Evolutionary conservation across 805 yeast genomes (phyloP), one percentile per base, ranked within the genome.

Genomic region (Candida bentonensis): DNA sequence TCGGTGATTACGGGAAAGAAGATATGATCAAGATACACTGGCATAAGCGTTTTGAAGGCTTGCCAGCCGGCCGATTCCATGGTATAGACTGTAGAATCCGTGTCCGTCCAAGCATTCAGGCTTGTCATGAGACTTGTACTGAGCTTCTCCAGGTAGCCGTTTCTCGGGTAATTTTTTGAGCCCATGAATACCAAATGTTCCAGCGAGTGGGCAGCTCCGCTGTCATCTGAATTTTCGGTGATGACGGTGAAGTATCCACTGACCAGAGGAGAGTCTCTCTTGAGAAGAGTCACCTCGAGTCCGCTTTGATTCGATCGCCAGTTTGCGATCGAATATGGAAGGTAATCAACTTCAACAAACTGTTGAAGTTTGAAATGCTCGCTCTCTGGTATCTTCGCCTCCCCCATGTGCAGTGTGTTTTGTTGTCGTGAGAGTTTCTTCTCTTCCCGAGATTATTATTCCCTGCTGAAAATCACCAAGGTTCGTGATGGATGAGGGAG

Each of bases 101-200:
- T 85, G 0, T 82, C 86, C 0, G 98, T 92, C 96, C 96, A 88
- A 0, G 98, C 98, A 57, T 92, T 92, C 0, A 97, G 92, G 3
- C 77, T 70, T 1, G 95, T 82, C 62, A 80, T 82, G 49, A 86
- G 79, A 46, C 83, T 64, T 56, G 86, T 85, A 3, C 96, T 95
- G 43, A 88, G 70, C 9, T 79, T 79, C 57, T 92, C 98, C 41
- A 92, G 66, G 42, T 88, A 67, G 5, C 98, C 97, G 61, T 89
- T 89, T 61, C 81, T 89, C 0, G 97, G 97, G 54, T 78, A 84
- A 46, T 79, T 77, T 50, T 79, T 69, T 2, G 95, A 84, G 1
- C 98, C 98, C 95, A 87, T 84, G 61, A 92, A 92, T 28, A 89
- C 72, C 60, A 92, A 68, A 64, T 92, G 98, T 63, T 92, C 98